Evolutionary conservation across 441 rosid genomes (phyloP), one percentile per base, ranked within the genome.

Genomic region (Sinapis alba): DNA sequence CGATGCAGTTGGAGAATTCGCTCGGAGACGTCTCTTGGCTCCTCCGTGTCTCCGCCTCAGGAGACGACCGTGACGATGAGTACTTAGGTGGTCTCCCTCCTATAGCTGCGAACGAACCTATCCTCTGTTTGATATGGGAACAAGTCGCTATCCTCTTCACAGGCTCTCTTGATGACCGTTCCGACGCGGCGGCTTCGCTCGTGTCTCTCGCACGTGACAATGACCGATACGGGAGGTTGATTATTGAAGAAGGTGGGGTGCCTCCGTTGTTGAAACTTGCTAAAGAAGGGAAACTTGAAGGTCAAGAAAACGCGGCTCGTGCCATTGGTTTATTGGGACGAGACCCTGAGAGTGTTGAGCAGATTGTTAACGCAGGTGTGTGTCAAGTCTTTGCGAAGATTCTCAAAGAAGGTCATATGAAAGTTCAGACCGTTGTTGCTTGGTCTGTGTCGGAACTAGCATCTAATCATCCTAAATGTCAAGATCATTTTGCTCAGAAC

Each of bases 21-120:
- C 77, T 90, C 16, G 95, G 92, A 34, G 92, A 90, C 74, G 87
- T 90, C 16, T 84, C 90, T 3, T 90, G 95, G 95, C 85, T 90
- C 50, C 77, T 85, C 12, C 81, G 91, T 7, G 90, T 90, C 38
- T 86, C 90, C 2, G 86, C 94, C 62, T 80, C 92, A 0, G 84
- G 79, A 0, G 87, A 84, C 18, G 87, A 90, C 72, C 84, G 88
- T 16, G 88, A 82, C 34, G 88, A 83, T 13, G 91, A 84, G 66
- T 83, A 83, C 51, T 78, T 88, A 1, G 95, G 94, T 45, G 53
- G 8, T 83, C 56, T 89, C 27, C 94, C 94, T 0, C 94, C 94
- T 0, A 90, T 90, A 41, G 95, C 92, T 0, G 89, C 95, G 0
- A 90, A 90, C 74, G 92, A 90, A 64, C 92, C 95, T 10, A 90